Conservation (phyloP, 345 rosid genomes). For the Salix arbutifolia region DNA sequence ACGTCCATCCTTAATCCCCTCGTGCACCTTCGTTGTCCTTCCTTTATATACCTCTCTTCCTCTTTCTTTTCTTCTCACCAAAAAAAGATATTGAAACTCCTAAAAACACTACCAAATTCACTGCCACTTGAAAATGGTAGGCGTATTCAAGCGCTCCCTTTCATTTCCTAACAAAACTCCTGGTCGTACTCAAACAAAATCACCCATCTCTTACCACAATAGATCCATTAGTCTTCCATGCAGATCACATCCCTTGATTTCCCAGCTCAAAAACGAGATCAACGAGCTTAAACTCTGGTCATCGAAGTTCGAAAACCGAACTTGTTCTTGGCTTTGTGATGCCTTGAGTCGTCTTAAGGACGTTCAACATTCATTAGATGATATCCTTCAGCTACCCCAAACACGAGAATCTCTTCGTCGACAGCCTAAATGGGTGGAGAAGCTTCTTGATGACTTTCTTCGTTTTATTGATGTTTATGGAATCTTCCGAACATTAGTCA, state of each 20-base stretch:
- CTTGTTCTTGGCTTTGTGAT: constrained; percentile 41
- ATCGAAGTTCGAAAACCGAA: constrained; percentile 10
- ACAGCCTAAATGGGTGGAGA: constrained; percentile 40
- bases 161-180: constrained; percentile 50
- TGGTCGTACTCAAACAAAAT: constrained; percentile 28
- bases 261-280: constrained; percentile 39
- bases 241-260: constrained; percentile 55
- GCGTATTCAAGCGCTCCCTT: constrained; percentile 52
- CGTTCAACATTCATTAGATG: constrained; percentile 42
- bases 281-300: constrained; percentile 30
- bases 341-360: constrained; percentile 35
- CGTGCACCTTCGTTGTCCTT: constrained; percentile 10
- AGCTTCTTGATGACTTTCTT: constrained; percentile 50
- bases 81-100: not conserved
- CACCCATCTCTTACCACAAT: constrained; percentile 41
- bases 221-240: constrained; percentile 60
- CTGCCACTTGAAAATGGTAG: constrained; percentile 16
- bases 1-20: not conserved
- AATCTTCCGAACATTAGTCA: constrained; percentile 40
- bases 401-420: constrained; percentile 41
- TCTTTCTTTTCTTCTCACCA: not conserved
- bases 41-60: constrained; percentile 8
- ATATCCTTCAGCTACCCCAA: constrained; percentile 56
- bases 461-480: constrained; percentile 53
- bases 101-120: not conserved